Evolutionary conservation across 352 stramenopile genomes (phyloP), one percentile per base, ranked within the genome.

Genomic region (Phytophthora ramorum): DNA sequence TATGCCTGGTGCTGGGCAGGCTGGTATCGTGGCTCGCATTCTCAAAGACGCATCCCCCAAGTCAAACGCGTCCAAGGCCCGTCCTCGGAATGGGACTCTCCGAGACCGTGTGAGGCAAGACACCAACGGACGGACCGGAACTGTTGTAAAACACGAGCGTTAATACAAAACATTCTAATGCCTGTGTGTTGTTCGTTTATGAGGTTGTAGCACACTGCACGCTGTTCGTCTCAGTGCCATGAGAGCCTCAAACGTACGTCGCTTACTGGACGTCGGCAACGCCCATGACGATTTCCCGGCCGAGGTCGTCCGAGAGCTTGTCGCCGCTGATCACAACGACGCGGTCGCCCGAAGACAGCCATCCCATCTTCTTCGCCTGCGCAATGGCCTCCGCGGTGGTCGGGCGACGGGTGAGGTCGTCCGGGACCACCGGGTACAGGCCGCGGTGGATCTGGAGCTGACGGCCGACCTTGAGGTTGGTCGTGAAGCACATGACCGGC

Each of bases 381-480:
- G 79, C 63, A 61, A 98, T 96, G 17, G 95, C 91, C 66, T 98
- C 93, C 8, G 81, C 84, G 10, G 92, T 81, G 32, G 81, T 92
- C 37, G 81, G 77, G 71, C 78, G 67, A 56, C 77, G 66, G 63
- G 87, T 74, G 69, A 89, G 52, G 67, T 81, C 54, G 63, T 89
- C 64, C 6, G 77, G 83, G 26, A 95, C 79, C 22, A 96, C 75
- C 3, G 89, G 76, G 71, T 90, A 92, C 38, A 91, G 54, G 22
- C 89, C 81, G 60, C 93, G 85, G 75, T 98, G 89, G 44, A 98
- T 85, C 75, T 98, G 93, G 43, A 98, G 81, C 71, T 96, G 89
- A 34, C 95, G 88, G 24, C 86, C 95, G 30, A 98, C 90, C 80
- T 97, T 96, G 35, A 84, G 81, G 74, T 82, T 82, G 22, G 78